A percentile compares a stretch with the other conserved stretches of the same genome.
Evolutionary conservation across 805 yeast species (phyloP).

Genomic region (Pichia cabralensis): DNA sequence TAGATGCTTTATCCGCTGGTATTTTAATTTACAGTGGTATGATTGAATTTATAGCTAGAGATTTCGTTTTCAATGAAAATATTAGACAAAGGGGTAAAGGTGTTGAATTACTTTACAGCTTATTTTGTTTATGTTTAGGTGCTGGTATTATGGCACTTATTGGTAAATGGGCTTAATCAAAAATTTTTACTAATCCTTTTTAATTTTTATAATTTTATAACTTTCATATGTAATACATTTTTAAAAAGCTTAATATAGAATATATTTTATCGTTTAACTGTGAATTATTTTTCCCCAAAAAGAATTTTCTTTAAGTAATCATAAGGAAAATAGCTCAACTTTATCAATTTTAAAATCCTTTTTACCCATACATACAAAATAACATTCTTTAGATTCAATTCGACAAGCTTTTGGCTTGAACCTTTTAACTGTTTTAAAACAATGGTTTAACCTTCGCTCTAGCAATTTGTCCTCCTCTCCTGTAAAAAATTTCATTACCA

Average conservation of each 20-base stretch:
- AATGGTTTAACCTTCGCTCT: slow-evolving; percentile 45
- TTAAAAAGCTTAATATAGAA: too few species aligned
- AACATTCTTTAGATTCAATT: slow-evolving; percentile 70
- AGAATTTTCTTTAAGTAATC: too few species aligned
- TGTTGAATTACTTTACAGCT: slow-evolving; percentile 37
- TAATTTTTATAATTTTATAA: background rate
- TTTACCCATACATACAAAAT: slow-evolving; percentile 55
- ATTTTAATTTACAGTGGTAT: slow-evolving; percentile 63
- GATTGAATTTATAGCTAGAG: slow-evolving; percentile 69
- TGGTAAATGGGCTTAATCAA: slow-evolving; percentile 54
- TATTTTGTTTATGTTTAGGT: slow-evolving; percentile 41
- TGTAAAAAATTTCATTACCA: slow-evolving; percentile 76
- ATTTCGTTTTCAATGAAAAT: slow-evolving; percentile 49
- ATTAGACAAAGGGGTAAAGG: slow-evolving; percentile 44
- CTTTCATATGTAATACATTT: too few species aligned
- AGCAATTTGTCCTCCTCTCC: slow-evolving; percentile 69
- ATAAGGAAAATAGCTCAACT: slow-evolving; percentile 31
- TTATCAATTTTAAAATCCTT: slow-evolving; percentile 35
- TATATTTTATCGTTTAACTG: too few species aligned
- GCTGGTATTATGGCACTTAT: slow-evolving; percentile 63
- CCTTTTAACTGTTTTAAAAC: slow-evolving; percentile 54
- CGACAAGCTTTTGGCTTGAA: slow-evolving; percentile 80
- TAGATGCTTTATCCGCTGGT: slow-evolving; percentile 68
- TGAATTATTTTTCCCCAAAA: too few species aligned
- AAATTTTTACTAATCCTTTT: background rate